Conservation (phyloP, 2,329 filamentous ascomycete species). For the Alternaria viburni region DNA sequence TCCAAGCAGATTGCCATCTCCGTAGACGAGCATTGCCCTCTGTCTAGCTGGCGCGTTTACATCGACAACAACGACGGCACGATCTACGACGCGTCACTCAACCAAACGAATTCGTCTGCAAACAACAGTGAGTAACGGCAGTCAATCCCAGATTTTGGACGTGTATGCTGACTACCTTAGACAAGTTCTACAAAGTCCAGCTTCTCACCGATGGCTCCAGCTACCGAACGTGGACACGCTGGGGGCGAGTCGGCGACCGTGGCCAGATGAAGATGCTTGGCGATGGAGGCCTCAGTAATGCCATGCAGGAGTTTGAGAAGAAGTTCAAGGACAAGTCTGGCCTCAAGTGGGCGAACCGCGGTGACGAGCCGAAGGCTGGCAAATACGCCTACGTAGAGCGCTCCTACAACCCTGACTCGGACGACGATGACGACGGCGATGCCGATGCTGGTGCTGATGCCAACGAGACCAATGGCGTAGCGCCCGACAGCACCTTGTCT, state of each 20-base stretch:
- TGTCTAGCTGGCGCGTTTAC: conserved; percentile 60
- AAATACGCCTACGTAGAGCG: conserved; percentile 84
- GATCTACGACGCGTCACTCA: conserved; percentile 80
- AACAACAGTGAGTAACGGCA: conserved; percentile 64
- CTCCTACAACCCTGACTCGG: conserved; percentile 73
- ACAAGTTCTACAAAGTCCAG: conserved; percentile 83
- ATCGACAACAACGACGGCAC: conserved; percentile 68
- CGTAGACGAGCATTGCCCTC: conserved; percentile 54
- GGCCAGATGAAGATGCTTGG: conserved; percentile 56
- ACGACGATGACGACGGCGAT: conserved; percentile 48
- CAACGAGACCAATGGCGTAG: conserved; percentile 35
- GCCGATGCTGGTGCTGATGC: conserved; percentile 5
- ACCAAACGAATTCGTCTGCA: conserved; percentile 72
- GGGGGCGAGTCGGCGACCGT: conserved; percentile 73
- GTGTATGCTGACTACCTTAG: neutral
- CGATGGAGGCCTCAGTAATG: conserved; percentile 45
- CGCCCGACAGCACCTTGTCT: conserved; percentile 60
- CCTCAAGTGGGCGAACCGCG: conserved; percentile 58
- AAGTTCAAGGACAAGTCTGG: conserved; percentile 66
- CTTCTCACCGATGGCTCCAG: conserved; percentile 15
- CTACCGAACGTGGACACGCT: conserved; percentile 75
- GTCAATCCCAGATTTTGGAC: neutral
- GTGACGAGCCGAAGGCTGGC: conserved; percentile 61
- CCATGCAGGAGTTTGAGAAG: conserved; percentile 56
- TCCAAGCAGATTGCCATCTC: conserved; percentile 52